These are phyloP conservation scores for Pseudocercospora cruenta DNA, from an alignment of 2,329 filamentous ascomycete species.

Conservation along the genomic window DNA sequence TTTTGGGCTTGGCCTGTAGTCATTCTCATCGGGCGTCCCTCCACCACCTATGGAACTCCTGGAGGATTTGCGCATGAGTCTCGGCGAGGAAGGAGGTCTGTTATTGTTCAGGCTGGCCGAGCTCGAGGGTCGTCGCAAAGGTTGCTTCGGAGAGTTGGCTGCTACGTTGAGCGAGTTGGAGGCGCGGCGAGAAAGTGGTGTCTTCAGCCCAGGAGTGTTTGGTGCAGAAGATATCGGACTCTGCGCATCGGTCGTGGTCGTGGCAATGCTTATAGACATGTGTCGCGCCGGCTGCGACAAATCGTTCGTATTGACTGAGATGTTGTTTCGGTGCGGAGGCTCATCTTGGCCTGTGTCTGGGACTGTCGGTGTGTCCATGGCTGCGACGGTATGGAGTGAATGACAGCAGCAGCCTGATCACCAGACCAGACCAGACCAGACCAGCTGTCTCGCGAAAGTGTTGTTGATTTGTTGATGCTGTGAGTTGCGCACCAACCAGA, in stretches of 20 bases:
- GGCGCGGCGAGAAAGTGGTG: conserved; percentile 22
- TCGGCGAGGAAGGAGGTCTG: conserved; percentile 24
- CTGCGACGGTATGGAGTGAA: background rate
- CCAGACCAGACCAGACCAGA: background rate
- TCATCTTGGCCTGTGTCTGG: conserved; percentile 3
- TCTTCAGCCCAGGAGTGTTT: conserved; percentile 22
- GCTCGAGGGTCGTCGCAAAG: conserved; percentile 33
- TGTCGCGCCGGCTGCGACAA: conserved; percentile 18
- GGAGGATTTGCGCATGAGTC: conserved; percentile 30
- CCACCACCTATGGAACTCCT: conserved; percentile 32
- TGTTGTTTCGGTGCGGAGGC: background rate
- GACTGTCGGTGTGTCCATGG: background rate
- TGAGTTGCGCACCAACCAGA: background rate
- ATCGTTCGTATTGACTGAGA: conserved; percentile 14
- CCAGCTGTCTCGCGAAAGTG: background rate
- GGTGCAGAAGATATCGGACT: conserved; percentile 23
- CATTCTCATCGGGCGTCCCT: conserved; percentile 24
- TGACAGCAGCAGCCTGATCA: conserved; percentile 1
- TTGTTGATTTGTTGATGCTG: conserved; percentile 7
- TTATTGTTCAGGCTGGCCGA: conserved; percentile 27
- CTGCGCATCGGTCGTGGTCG: conserved; percentile 14
- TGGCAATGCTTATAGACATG: conserved; percentile 3
- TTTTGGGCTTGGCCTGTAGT: conserved; percentile 37
- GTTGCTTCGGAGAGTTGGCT: conserved; percentile 22
- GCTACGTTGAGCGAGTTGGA: conserved; percentile 18